A percentile compares a stretch with the other conserved stretches of the same genome.
Evolutionary conservation across 352 stramenopile genomes (phyloP).

Genomic region (Phytopythium helicoides): DNA sequence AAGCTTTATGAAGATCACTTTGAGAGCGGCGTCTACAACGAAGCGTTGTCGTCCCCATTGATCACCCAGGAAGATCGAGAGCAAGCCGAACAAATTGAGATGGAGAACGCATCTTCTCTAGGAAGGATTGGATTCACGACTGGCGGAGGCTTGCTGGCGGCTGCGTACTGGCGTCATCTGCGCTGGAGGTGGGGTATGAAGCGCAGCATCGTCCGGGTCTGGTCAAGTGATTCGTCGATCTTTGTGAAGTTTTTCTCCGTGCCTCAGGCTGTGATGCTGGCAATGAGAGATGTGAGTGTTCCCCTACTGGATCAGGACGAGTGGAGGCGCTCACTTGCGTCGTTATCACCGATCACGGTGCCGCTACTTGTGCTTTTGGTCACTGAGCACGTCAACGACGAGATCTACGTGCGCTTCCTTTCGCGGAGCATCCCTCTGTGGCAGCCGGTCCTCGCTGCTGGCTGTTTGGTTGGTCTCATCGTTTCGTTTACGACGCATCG

Average conservation of each 20-base stretch:
- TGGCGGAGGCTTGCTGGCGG: slow-evolving; percentile 34
- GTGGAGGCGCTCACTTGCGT: slow-evolving; percentile 83
- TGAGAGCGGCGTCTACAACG: slow-evolving; percentile 25
- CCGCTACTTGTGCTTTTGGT: slow-evolving; percentile 86
- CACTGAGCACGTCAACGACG: slow-evolving; percentile 27
- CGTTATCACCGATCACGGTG: slow-evolving; percentile 77
- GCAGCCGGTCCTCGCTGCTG: slow-evolving; percentile 27
- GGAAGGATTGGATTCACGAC: slow-evolving; percentile 28
- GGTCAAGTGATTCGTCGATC: slow-evolving; percentile 37
- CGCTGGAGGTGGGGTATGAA: slow-evolving; percentile 69
- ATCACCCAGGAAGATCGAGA: slow-evolving; percentile 49
- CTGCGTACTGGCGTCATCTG: slow-evolving; percentile 68
- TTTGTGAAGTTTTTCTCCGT: slow-evolving; percentile 49
- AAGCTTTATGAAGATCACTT: slow-evolving; percentile 70
- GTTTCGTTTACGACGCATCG: slow-evolving; percentile 67
- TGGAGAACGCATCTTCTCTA: background rate
- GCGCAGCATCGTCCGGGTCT: slow-evolving; percentile 42
- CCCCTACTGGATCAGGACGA: slow-evolving; percentile 64
- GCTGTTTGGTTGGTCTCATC: slow-evolving; percentile 48
- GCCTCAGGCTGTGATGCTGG: slow-evolving; percentile 45
- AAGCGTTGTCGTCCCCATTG: slow-evolving; percentile 55
- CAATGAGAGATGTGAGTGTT: slow-evolving; percentile 64
- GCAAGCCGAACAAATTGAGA: slow-evolving; percentile 8
- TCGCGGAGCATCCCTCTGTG: slow-evolving; percentile 35
- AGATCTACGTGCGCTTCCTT: slow-evolving; percentile 15